These are phyloP conservation scores for Claviceps sp. DNA, from an alignment of 2,329 filamentous ascomycete species.

Conservation along the genomic window DNA sequence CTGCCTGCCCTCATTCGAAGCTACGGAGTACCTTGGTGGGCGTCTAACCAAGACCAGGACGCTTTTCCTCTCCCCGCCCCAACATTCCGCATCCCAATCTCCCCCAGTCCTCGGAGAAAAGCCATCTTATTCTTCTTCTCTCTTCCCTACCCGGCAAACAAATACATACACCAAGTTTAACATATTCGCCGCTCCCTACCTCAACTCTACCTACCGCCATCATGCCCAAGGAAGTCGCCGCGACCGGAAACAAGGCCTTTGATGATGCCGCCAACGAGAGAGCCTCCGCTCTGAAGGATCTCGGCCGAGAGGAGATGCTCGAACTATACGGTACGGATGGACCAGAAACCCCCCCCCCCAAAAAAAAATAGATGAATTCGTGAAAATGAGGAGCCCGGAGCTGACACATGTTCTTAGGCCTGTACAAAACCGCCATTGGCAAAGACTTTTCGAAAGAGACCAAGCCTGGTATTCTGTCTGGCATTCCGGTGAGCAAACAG, in stretches of 20 bases:
- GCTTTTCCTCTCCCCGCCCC: background rate
- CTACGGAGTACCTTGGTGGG: background rate
- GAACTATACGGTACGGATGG: background rate
- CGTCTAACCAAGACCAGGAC: background rate
- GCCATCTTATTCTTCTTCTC: background rate
- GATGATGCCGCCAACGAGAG: background rate
- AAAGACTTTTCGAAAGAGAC: constrained; percentile 1
- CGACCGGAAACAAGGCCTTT: background rate
- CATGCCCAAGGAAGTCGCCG: background rate
- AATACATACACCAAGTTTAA: background rate
- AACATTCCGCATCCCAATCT: background rate
- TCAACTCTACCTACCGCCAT: background rate
- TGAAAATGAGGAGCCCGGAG: background rate
- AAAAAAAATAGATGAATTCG: background rate
- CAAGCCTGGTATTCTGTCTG: background rate
- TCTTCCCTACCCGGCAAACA: background rate
- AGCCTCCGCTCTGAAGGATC: background rate
- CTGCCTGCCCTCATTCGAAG: no score
- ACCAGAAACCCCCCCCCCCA: background rate
- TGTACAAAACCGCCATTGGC: background rate
- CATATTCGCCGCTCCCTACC: no score
- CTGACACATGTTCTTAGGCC: background rate
- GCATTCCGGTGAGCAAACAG: background rate
- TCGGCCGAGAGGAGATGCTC: background rate
- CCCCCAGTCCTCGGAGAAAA: background rate